A percentile compares a stretch with the other conserved stretches of the same genome.
These are phyloP conservation scores for Puccinia hordei DNA, from an alignment of 1,284 basidiomycete genomes.

Conservation along the genomic window DNA sequence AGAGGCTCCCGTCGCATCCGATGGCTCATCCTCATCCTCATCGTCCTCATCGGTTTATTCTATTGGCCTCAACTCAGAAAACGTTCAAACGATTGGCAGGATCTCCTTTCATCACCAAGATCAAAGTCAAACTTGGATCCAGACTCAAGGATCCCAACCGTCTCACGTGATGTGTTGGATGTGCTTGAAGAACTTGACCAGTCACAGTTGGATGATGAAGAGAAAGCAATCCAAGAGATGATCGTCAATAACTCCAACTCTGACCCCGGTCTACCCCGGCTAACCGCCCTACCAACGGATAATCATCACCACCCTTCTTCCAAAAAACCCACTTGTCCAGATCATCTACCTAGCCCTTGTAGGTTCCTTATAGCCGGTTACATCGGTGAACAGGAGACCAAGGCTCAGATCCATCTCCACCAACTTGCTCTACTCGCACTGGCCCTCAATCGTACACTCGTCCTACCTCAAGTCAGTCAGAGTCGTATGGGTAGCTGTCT, in stretches of 20 bases:
- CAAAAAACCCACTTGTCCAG: constrained; percentile 4
- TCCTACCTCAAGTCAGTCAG: constrained; percentile 57
- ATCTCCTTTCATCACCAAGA: neutral
- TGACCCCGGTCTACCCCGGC: neutral
- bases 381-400: constrained; percentile 58
- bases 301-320: neutral
- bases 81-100: neutral
- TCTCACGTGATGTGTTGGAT: neutral
- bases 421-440: constrained; percentile 57
- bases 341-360: constrained; percentile 1
- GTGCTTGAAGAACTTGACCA: constrained; percentile 19
- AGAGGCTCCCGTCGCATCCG: neutral
- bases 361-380: constrained; percentile 12
- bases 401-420: constrained; percentile 57
- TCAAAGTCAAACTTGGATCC: neutral
- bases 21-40: neutral
- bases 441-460: constrained; percentile 57
- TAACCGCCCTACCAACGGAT: constrained; percentile 12
- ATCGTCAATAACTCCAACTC: neutral
- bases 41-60: neutral
- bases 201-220: neutral
- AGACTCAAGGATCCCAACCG: neutral
- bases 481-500: constrained; percentile 56
- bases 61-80: constrained; percentile 10
- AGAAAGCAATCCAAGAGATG: neutral